Evolutionary conservation across 257 asterid genomes (phyloP).

Genomic region (Mitragyna speciosa): DNA sequence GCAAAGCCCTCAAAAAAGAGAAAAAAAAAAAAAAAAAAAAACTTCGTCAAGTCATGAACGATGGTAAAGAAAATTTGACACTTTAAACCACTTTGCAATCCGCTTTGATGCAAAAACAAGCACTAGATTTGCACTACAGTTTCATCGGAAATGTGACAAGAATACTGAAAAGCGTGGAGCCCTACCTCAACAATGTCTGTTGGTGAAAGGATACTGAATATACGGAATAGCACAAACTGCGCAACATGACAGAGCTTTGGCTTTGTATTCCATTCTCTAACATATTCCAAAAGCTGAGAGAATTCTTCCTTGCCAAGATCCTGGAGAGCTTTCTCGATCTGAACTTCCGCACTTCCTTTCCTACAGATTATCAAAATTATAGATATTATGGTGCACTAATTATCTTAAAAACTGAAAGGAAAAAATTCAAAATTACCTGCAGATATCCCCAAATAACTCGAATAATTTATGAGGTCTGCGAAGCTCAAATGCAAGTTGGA

Average conservation of each 20-base stretch:
- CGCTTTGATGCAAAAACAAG: not conserved
- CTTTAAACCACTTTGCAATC: not conserved
- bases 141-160: not conserved
- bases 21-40: too few species aligned
- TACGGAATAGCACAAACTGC: slow-evolving; percentile 57
- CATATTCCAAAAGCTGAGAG: slow-evolving; percentile 62
- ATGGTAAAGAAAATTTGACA: not conserved
- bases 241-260: slow-evolving; percentile 84
- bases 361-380: slow-evolving; percentile 35
- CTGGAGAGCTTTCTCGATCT: slow-evolving; percentile 58
- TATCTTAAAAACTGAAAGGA: not conserved
- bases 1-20: not conserved
- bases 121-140: not conserved
- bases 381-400: not conserved
- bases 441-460: slow-evolving; percentile 63
- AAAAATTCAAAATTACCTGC: slow-evolving; percentile 51
- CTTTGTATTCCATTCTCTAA: slow-evolving; percentile 90
- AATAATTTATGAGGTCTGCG: slow-evolving; percentile 83
- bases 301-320: slow-evolving; percentile 64
- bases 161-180: not conserved
- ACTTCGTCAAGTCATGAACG: not conserved
- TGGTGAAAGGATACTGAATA: slow-evolving; percentile 61
- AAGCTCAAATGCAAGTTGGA: slow-evolving; percentile 89
- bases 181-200: slow-evolving; percentile 69
- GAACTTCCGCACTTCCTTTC: slow-evolving; percentile 44